phyloP scores from a whole-genome alignment of 2,329 filamentous ascomycete species.

The Albifimbria verrucaria region DNA sequence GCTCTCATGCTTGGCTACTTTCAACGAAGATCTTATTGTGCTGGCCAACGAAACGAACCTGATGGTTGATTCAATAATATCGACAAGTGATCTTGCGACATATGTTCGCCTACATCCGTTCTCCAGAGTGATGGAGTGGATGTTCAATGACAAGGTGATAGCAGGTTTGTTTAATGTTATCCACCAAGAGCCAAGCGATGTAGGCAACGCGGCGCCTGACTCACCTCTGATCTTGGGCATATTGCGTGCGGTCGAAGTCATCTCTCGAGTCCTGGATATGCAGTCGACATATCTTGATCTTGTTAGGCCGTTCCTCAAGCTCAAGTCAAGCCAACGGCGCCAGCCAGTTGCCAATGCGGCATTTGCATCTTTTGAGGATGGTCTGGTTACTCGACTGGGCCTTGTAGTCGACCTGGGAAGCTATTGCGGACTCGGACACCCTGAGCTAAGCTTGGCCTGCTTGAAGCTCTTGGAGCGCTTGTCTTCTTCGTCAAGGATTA shows the following conservation, averaged over 20 bases:
- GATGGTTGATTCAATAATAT: slow-evolving; percentile 71
- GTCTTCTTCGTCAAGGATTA: slow-evolving; percentile 77
- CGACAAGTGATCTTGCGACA: slow-evolving; percentile 67
- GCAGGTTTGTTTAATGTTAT: slow-evolving; percentile 73
- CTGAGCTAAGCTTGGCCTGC: slow-evolving; percentile 75
- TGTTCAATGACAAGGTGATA: slow-evolving; percentile 90
- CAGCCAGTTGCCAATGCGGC: slow-evolving; percentile 63
- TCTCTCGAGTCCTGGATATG: slow-evolving; percentile 78
- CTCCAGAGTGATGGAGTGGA: slow-evolving; percentile 93
- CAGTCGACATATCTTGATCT: slow-evolving; percentile 91
- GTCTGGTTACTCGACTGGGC: slow-evolving; percentile 74
- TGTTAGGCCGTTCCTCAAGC: slow-evolving; percentile 73
- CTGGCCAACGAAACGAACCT: slow-evolving; percentile 78
- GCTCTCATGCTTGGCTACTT: slow-evolving; percentile 72
- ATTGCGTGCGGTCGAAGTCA: slow-evolving; percentile 75
- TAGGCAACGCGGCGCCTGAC: slow-evolving; percentile 69
- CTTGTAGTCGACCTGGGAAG: slow-evolving; percentile 80
- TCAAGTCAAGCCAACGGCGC: slow-evolving; percentile 56
- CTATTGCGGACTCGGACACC: slow-evolving; percentile 82
- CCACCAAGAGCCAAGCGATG: slow-evolving; percentile 69
- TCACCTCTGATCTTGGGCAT: slow-evolving; percentile 81
- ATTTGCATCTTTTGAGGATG: slow-evolving; percentile 89
- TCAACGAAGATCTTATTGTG: slow-evolving; percentile 91
- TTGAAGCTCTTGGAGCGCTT: slow-evolving; percentile 82
- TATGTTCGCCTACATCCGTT: slow-evolving; percentile 93